These are phyloP conservation scores for Brassica carinata DNA, from an alignment of 345 rosid species.

Conservation along the genomic window DNA sequence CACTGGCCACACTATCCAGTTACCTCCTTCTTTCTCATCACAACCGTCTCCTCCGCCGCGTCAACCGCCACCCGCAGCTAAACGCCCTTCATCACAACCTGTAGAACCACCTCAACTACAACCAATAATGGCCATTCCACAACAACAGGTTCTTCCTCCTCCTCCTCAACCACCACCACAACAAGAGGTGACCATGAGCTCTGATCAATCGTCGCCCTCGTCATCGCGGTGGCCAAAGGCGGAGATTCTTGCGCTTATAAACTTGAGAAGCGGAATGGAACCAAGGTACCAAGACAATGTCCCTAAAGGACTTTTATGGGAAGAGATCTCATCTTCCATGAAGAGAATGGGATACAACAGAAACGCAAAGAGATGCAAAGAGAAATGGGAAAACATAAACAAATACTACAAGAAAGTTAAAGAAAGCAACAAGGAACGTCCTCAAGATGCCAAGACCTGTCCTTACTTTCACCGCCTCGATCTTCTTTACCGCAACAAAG, in stretches of 20 bases:
- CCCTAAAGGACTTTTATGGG: slow-evolving; percentile 85
- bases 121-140: slow-evolving; percentile 53
- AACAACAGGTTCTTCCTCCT: slow-evolving; percentile 48
- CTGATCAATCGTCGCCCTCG: slow-evolving; percentile 37
- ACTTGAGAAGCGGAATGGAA: slow-evolving; percentile 63
- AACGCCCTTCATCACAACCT: slow-evolving; percentile 23
- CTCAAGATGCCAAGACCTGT: slow-evolving; percentile 85
- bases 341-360: slow-evolving; percentile 65
- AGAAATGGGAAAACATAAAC: slow-evolving; percentile 94
- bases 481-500: slow-evolving; percentile 64
- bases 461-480: slow-evolving; percentile 88
- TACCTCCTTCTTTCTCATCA: slow-evolving; percentile 47
- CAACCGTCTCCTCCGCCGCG: slow-evolving; percentile 32
- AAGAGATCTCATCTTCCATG: slow-evolving; percentile 74
- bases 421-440: slow-evolving; percentile 78
- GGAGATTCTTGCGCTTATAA: slow-evolving; percentile 71
- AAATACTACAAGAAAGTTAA: slow-evolving; percentile 90
- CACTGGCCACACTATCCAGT: slow-evolving; percentile 72
- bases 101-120: slow-evolving; percentile 37
- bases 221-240: slow-evolving; percentile 83
- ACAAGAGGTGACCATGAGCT: slow-evolving; percentile 37
- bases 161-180: background rate
- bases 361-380: slow-evolving; percentile 77
- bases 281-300: slow-evolving; percentile 66
- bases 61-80: slow-evolving; percentile 34